Evolutionary conservation across 768 basidiomycete species (phyloP).

Genomic region (Phlebiopsis gigantea): DNA sequence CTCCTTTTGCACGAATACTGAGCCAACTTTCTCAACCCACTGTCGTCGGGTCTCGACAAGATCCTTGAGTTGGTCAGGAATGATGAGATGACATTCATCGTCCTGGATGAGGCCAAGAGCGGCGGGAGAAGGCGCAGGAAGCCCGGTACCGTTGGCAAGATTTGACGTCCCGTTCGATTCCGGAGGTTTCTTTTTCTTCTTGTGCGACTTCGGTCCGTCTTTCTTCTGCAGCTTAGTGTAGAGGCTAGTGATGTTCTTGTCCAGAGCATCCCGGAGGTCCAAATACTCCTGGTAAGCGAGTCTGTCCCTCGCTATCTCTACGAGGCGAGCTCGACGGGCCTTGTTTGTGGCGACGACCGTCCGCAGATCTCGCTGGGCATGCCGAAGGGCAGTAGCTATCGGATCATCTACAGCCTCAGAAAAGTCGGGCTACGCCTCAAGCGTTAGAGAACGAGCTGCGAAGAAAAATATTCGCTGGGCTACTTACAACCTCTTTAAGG

Average conservation of each 20-base stretch:
- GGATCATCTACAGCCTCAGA: slow-evolving; percentile 86
- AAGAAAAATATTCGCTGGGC: slow-evolving; percentile 6
- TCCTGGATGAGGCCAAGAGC: slow-evolving; percentile 66
- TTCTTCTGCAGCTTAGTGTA: slow-evolving; percentile 84
- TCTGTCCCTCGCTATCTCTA: slow-evolving; percentile 74
- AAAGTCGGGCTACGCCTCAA: slow-evolving; percentile 55
- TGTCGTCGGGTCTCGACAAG: slow-evolving; percentile 71
- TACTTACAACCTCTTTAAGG: slow-evolving; percentile 62
- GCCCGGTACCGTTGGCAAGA: slow-evolving; percentile 18
- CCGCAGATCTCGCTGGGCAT: slow-evolving; percentile 79
- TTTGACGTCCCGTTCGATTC: slow-evolving; percentile 27
- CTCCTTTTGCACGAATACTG: slow-evolving; percentile 73
- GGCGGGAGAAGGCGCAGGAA: slow-evolving; percentile 56
- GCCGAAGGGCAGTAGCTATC: slow-evolving; percentile 83
- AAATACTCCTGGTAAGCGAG: slow-evolving; percentile 91
- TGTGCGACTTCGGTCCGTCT: slow-evolving; percentile 61
- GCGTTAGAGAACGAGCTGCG: slow-evolving; percentile 14
- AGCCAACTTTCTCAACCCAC: slow-evolving; percentile 76
- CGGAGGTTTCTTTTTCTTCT: slow-evolving; percentile 60
- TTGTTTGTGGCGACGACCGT: slow-evolving; percentile 79
- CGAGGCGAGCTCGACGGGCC: slow-evolving; percentile 68
- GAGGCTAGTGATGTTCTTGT: slow-evolving; percentile 71
- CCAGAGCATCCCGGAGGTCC: slow-evolving; percentile 77
- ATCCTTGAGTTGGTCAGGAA: slow-evolving; percentile 63
- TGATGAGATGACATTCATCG: slow-evolving; percentile 55